phyloP scores from a whole-genome alignment of 768 basidiomycete genomes.

The Amanita jacksonii region DNA sequence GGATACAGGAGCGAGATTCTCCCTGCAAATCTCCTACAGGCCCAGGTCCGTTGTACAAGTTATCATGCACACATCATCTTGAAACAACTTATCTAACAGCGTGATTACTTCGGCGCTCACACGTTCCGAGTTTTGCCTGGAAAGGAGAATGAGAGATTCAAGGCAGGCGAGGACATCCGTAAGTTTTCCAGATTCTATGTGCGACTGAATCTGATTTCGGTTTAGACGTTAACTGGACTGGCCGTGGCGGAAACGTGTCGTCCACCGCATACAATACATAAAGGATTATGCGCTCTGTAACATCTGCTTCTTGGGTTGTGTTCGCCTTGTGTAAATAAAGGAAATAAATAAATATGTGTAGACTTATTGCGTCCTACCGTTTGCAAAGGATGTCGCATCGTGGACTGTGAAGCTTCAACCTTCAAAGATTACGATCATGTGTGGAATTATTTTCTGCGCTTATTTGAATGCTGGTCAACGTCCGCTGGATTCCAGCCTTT shows the following conservation, averaged over 20 bases:
- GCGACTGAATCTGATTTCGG: slow-evolving; percentile 1
- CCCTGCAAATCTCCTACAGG: slow-evolving; percentile 92
- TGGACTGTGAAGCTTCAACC: no score
- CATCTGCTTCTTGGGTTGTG: neutral
- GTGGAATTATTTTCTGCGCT: slow-evolving; percentile 56
- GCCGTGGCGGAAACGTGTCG: slow-evolving; percentile 91
- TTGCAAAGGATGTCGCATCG: neutral
- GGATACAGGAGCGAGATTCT: slow-evolving; percentile 95
- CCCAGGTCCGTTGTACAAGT: slow-evolving; percentile 44
- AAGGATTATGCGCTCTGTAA: slow-evolving; percentile 6
- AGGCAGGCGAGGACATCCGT: slow-evolving; percentile 82
- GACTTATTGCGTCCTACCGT: no score
- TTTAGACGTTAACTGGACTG: slow-evolving; percentile 96
- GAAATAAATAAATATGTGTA: neutral
- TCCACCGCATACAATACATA: slow-evolving; percentile 72
- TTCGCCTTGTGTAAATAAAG: neutral
- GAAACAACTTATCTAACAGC: slow-evolving; percentile 30
- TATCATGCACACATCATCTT: neutral
- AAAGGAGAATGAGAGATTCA: slow-evolving; percentile 79
- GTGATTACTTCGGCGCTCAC: slow-evolving; percentile 99
- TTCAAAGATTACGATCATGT: no score
- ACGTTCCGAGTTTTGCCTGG: slow-evolving; percentile 93
- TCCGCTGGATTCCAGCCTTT: slow-evolving; percentile 9
- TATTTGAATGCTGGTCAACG: slow-evolving; percentile 14
- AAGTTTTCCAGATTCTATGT: slow-evolving; percentile 25